Evolutionary conservation across 441 rosid genomes (phyloP).

Genomic region (Mallotus japonicus): DNA sequence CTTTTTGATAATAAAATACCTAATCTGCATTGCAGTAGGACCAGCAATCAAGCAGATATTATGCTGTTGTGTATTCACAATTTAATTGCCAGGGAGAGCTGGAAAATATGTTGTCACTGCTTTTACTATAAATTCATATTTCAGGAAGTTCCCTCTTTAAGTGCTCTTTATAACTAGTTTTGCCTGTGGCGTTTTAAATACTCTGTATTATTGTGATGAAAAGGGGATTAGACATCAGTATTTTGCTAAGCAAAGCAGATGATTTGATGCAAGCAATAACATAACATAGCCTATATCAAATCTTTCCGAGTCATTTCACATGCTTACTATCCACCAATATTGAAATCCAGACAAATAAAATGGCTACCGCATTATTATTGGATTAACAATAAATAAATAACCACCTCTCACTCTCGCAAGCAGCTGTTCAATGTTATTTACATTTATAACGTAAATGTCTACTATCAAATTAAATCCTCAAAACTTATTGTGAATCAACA

Average conservation of each 20-base stretch:
- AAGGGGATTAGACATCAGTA: too few species aligned
- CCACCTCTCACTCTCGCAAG: too few species aligned
- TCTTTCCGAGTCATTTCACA: too few species aligned
- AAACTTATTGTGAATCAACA: neutral
- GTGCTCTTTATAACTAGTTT: too few species aligned
- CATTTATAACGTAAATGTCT: neutral
- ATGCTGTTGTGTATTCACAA: conserved; percentile 12
- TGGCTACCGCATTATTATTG: too few species aligned
- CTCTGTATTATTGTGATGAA: too few species aligned
- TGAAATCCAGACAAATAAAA: too few species aligned
- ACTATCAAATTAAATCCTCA: neutral
- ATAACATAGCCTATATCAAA: too few species aligned
- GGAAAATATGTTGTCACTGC: conserved; percentile 16
- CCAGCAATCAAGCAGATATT: conserved; percentile 13
- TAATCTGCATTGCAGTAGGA: conserved; percentile 13
- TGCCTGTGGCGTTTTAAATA: too few species aligned
- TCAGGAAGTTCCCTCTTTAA: neutral
- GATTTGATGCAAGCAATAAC: too few species aligned
- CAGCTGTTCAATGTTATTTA: neutral
- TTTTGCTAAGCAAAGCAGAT: too few species aligned
- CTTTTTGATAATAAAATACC: conserved; percentile 26
- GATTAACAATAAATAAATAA: neutral
- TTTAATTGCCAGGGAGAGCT: conserved; percentile 15
- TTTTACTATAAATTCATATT: conserved; percentile 16
- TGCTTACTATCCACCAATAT: too few species aligned